Percentiles rank a stretch among this genome's conserved stretches.
Evolutionary conservation across 257 asterid species (phyloP).

Genomic region (Solanum verrucosum): DNA sequence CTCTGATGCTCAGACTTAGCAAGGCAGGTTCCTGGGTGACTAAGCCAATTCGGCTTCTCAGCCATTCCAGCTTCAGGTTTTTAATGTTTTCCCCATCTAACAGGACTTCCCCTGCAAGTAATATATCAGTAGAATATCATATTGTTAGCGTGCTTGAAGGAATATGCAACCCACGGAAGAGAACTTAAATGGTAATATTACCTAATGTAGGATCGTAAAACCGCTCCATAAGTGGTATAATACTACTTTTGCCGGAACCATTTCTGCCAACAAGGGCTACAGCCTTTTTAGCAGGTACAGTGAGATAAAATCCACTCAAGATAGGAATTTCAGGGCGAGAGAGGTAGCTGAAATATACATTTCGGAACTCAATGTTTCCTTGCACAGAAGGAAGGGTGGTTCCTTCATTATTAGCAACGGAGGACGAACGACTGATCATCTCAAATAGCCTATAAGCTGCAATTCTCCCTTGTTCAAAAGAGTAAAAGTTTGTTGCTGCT

Average conservation of each 20-base stretch:
- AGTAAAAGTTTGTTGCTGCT: conserved; percentile 98
- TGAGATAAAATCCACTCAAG: conserved; percentile 96
- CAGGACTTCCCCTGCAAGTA: conserved; percentile 87
- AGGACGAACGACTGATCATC: conserved; percentile 93
- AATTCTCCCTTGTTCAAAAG: conserved; percentile 97
- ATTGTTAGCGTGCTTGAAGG: not conserved
- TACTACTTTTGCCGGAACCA: conserved; percentile 98
- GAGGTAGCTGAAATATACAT: conserved; percentile 94
- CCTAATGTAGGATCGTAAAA: conserved; percentile 99
- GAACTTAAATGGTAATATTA: conserved; percentile 13
- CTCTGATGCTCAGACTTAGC: conserved; percentile 90
- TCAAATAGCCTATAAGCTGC: conserved; percentile 97
- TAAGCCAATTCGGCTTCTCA: conserved; percentile 93
- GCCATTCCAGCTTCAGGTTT: conserved; percentile 94
- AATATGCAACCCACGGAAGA: not conserved
- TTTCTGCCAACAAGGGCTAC: conserved; percentile 99
- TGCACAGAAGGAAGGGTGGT: conserved; percentile 73
- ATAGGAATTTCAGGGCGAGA: conserved; percentile 99
- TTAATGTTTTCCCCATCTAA: conserved; percentile 98
- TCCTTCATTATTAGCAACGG: conserved; percentile 75
- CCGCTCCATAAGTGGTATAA: conserved; percentile 98
- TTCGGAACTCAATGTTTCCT: conserved; percentile 97
- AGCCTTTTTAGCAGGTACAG: conserved; percentile 95
- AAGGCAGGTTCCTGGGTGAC: conserved; percentile 99
- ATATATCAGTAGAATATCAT: not conserved